Evolutionary conservation across 1,284 basidiomycete species (phyloP).

Genomic region (Leccinum huronense): DNA sequence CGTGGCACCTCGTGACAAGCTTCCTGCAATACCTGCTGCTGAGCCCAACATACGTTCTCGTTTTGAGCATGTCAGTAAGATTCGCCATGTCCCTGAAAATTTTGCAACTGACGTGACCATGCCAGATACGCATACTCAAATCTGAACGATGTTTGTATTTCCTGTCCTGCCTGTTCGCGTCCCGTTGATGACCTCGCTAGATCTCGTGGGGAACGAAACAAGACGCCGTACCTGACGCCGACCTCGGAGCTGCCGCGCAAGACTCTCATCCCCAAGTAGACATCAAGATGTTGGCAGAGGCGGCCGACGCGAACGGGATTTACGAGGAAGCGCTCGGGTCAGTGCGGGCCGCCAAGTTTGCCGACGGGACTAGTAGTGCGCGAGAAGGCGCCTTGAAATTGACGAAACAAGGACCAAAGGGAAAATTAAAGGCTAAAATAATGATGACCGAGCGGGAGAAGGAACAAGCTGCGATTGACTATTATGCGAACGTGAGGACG

Average conservation of each 20-base stretch:
- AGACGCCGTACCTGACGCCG: conserved; percentile 63
- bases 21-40: conserved; percentile 88
- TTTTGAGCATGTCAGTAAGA: conserved; percentile 73
- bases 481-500: conserved; percentile 88
- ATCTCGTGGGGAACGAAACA: conserved; percentile 93
- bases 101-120: conserved; percentile 5
- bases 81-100: background rate
- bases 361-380: conserved; percentile 24
- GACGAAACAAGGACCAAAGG: conserved; percentile 9
- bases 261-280: conserved; percentile 82
- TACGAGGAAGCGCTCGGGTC: conserved; percentile 90
- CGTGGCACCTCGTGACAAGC: conserved; percentile 91
- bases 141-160: conserved; percentile 62
- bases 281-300: conserved; percentile 83
- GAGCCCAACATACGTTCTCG: conserved; percentile 85
- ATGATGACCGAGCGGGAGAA: conserved; percentile 52
- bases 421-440: conserved; percentile 30
- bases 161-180: background rate
- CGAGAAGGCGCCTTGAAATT: conserved; percentile 10
- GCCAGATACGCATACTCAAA: conserved; percentile 77
- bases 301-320: conserved; percentile 83
- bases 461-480: conserved; percentile 80
- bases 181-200: conserved; percentile 35
- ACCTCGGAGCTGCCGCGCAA: conserved; percentile 80
- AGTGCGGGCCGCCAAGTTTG: conserved; percentile 68